Conservation (phyloP, 805 yeast species). For the Metschnikowia bowlesiae region DNA sequence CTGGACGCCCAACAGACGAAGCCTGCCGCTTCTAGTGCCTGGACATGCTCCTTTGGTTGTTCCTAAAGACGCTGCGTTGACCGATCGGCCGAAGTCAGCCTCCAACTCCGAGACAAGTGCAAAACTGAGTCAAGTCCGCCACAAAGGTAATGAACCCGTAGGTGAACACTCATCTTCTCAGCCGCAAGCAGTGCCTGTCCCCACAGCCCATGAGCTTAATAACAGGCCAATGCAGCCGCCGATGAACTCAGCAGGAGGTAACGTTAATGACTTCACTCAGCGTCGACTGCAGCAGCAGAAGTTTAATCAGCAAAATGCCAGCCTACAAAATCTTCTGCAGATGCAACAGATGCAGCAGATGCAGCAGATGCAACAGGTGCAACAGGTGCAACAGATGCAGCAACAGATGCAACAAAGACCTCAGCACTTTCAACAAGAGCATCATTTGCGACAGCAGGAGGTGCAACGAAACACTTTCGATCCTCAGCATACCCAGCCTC, state of each 20-base stretch:
- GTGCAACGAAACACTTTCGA: background rate
- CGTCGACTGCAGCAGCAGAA: background rate
- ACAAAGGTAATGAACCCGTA: background rate
- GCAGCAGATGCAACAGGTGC: background rate
- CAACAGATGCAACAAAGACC: slow-evolving; percentile 4
- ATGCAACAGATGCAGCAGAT: background rate
- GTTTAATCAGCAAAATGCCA: slow-evolving; percentile 1
- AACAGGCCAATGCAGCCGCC: background rate
- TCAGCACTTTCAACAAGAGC: background rate
- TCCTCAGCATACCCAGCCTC: background rate
- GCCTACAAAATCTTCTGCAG: background rate
- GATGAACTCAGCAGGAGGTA: background rate
- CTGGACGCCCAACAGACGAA: background rate
- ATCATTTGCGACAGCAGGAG: background rate
- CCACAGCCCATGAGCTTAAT: background rate
- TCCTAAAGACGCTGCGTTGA: background rate
- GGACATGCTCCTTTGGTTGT: slow-evolving; percentile 3
- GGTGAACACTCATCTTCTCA: background rate
- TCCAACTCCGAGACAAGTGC: background rate
- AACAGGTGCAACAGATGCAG: background rate
- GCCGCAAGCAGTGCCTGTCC: background rate
- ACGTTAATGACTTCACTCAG: background rate
- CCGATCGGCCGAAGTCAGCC: background rate
- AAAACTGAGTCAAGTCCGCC: background rate
- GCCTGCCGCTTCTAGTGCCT: slow-evolving; percentile 3